Percentiles rank a stretch among this genome's conserved stretches.
These are phyloP conservation scores for Pleurotus citrinopileatus DNA, from an alignment of 768 basidiomycete species.

Conservation along the genomic window DNA sequence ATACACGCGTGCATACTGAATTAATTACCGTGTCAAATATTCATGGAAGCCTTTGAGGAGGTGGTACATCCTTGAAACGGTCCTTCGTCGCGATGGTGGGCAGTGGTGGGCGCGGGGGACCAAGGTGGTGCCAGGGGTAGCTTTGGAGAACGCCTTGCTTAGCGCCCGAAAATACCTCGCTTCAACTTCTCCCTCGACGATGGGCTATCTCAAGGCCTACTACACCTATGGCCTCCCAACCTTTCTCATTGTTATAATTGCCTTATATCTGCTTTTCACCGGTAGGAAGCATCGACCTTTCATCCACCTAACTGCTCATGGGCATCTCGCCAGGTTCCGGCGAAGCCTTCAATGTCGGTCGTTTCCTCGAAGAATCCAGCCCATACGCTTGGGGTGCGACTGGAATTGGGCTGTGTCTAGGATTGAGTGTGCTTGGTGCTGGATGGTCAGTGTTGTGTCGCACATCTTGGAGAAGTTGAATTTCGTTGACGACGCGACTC, in stretches of 20 bases:
- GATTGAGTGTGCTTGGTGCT: constrained; percentile 90
- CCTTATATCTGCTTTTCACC: constrained; percentile 87
- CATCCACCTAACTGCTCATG: not conserved
- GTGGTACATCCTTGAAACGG: constrained; percentile 94
- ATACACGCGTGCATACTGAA: not conserved
- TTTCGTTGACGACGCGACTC: too few species aligned
- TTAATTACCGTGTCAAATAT: constrained; percentile 73
- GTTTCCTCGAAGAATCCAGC: constrained; percentile 90
- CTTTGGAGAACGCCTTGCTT: too few species aligned
- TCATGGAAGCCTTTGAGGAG: constrained; percentile 90
- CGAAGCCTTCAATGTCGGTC: constrained; percentile 91
- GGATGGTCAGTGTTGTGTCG: constrained; percentile 68
- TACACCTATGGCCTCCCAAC: constrained; percentile 68
- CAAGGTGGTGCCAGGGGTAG: constrained; percentile 10
- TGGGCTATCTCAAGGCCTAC: constrained; percentile 52
- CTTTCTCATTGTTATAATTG: constrained; percentile 61
- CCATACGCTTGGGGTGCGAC: constrained; percentile 91
- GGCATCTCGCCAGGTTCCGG: constrained; percentile 67
- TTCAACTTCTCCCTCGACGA: constrained; percentile 17
- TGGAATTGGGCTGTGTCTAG: constrained; percentile 91
- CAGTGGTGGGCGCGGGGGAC: constrained; percentile 10
- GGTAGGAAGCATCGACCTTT: constrained; percentile 45
- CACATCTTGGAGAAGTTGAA: too few species aligned
- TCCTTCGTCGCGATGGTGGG: constrained; percentile 13
- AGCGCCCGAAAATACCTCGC: constrained; percentile 3